A percentile compares a stretch with the other conserved stretches of the same genome.
phyloP scores from a whole-genome alignment of 148 eudicot genomes.

The Arctostaphylos glauca region DNA sequence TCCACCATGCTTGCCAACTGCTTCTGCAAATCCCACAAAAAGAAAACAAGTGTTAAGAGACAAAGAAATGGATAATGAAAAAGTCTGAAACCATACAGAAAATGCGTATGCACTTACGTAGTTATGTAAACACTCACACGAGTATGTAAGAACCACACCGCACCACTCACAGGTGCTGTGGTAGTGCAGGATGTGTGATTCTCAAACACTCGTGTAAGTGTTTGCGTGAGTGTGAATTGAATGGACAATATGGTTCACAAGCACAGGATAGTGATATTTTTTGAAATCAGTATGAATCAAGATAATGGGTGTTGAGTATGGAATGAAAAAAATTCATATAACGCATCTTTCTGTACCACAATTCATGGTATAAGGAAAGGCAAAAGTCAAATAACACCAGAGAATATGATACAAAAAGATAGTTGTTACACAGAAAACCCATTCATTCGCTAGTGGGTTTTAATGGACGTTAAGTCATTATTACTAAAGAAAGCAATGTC shows the following conservation, averaged over 20 bases:
- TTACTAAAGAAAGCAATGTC: too few species aligned
- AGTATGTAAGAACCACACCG: too few species aligned
- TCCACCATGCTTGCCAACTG: constrained; percentile 88
- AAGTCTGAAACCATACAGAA: too few species aligned
- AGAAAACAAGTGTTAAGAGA: neutral
- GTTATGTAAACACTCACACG: too few species aligned
- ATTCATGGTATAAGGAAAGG: neutral
- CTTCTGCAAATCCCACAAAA: constrained; percentile 47
- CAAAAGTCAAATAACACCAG: neutral
- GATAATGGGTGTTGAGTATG: neutral
- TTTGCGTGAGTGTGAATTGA: too few species aligned
- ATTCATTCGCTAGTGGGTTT: too few species aligned
- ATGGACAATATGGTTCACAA: too few species aligned
- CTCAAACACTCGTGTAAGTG: too few species aligned
- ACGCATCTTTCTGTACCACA: neutral
- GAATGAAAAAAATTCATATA: neutral
- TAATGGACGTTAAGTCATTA: too few species aligned
- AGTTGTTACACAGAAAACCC: neutral
- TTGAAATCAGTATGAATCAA: neutral
- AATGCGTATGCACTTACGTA: too few species aligned
- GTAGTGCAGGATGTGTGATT: too few species aligned
- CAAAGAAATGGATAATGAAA: neutral
- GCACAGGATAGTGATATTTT: neutral
- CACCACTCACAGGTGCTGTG: too few species aligned
- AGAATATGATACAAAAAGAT: neutral